These are phyloP conservation scores for Phialophora verrucosa DNA, from an alignment of 2,329 filamentous ascomycete genomes.

Conservation along the genomic window DNA sequence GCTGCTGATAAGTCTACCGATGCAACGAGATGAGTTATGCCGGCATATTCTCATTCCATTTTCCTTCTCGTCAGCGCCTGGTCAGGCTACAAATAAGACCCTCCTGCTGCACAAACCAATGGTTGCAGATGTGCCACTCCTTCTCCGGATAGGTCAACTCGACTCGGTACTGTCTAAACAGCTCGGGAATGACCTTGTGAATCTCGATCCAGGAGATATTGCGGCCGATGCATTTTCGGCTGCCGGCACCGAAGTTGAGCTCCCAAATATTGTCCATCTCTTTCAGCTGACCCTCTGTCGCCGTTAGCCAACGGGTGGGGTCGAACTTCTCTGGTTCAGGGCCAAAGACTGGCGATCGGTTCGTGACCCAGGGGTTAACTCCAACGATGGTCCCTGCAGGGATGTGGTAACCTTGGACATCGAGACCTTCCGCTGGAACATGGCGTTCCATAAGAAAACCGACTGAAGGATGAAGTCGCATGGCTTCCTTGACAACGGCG, in stretches of 20 bases:
- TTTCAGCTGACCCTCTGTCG: conserved; percentile 37
- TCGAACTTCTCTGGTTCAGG: conserved; percentile 36
- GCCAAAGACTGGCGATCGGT: conserved; percentile 34
- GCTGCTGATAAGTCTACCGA: background rate
- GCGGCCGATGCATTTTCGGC: conserved; percentile 49
- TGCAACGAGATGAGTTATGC: background rate
- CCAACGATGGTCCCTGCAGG: conserved; percentile 34
- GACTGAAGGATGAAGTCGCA: conserved; percentile 39
- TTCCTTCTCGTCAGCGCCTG: conserved; percentile 8
- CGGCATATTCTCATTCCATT: background rate
- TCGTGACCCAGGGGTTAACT: conserved; percentile 42
- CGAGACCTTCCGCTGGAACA: conserved; percentile 36
- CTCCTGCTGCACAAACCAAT: conserved; percentile 38
- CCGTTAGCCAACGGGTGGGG: conserved; percentile 44
- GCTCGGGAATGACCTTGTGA: conserved; percentile 39
- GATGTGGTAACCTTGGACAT: conserved; percentile 32
- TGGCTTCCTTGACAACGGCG: conserved; percentile 33
- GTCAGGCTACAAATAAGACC: conserved; percentile 33
- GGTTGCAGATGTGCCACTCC: conserved; percentile 37
- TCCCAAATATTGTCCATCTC: conserved; percentile 47
- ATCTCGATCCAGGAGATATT: conserved; percentile 38
- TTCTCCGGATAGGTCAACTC: conserved; percentile 34
- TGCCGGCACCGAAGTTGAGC: conserved; percentile 56
- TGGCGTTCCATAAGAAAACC: conserved; percentile 40
- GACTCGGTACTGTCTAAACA: conserved; percentile 32